phyloP scores from a whole-genome alignment of 2,329 filamentous ascomycete genomes.

The Parastagonospora avenae region DNA sequence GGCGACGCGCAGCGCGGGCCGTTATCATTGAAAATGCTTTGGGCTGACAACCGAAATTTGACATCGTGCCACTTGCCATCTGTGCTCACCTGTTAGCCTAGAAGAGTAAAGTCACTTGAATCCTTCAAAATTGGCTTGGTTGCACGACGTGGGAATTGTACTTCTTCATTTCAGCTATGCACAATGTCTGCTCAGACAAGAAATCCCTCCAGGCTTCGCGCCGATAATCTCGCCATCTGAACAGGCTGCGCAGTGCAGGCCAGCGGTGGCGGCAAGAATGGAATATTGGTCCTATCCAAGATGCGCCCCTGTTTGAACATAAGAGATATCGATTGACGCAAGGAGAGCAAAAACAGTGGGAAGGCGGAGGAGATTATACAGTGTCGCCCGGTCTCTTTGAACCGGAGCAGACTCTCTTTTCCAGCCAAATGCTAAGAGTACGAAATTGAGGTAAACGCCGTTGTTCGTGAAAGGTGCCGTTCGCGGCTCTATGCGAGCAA shows the following conservation, averaged over 20 bases:
- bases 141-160: constrained; percentile 1
- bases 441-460: constrained; percentile 21
- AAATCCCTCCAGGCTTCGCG: background rate
- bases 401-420: constrained; percentile 4
- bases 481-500: constrained; percentile 24
- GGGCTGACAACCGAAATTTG: constrained; percentile 4
- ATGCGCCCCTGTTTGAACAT: constrained; percentile 8
- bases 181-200: constrained; percentile 2
- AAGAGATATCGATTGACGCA: constrained; percentile 3
- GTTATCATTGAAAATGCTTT: background rate
- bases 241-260: constrained; percentile 5
- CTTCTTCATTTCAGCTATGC: constrained; percentile 7
- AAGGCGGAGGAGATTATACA: constrained; percentile 3
- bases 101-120: background rate
- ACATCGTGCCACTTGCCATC: background rate
- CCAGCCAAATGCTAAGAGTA: constrained; percentile 3
- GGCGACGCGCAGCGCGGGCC: background rate
- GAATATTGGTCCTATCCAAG: background rate
- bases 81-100: constrained; percentile 2
- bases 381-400: constrained; percentile 4
- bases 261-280: constrained; percentile 3
- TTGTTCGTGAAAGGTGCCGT: constrained; percentile 25
- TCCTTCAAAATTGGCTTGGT: background rate
- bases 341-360: background rate
- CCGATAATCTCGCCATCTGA: background rate